A percentile compares a stretch with the other conserved stretches of the same genome.
Evolutionary conservation across 805 yeast genomes (phyloP).

Genomic region (Kazachstania psychrophila): DNA sequence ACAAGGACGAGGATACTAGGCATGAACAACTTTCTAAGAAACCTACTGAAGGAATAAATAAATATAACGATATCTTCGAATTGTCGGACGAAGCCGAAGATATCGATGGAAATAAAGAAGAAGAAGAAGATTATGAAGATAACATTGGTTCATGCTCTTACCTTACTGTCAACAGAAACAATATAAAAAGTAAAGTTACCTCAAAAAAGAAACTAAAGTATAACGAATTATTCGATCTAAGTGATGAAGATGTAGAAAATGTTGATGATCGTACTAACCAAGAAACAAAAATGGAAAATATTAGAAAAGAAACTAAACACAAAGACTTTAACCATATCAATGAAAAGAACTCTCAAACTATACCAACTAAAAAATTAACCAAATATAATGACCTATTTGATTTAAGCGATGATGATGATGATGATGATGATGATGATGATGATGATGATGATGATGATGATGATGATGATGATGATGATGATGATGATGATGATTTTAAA

Average conservation of each 20-base stretch:
- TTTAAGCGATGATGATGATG: no score
- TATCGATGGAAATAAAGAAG: neutral
- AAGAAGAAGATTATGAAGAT: neutral
- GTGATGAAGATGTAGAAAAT: constrained; percentile 3
- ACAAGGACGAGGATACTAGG: neutral
- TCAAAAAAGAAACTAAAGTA: constrained; percentile 3
- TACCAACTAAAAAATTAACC: no score
- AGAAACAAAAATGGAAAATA: neutral
- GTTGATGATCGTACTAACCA: no score
- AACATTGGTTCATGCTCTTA: neutral
- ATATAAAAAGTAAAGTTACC: neutral
- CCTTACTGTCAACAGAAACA: neutral
- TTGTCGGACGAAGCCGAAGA: constrained; percentile 14
- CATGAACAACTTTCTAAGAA: neutral
- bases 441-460: no score
- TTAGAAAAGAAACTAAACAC: neutral
- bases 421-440: no score
- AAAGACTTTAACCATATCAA: neutral
- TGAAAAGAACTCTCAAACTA: no score
- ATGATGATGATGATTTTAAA: no score
- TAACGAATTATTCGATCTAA: constrained; percentile 8
- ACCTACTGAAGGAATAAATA: constrained; percentile 6
- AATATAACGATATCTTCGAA: constrained; percentile 20
- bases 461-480: no score
- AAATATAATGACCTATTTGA: no score